These are phyloP conservation scores for Irineochytrium annulatum DNA, from an alignment of 192 early-diverging fungal genomes.

Conservation along the genomic window DNA sequence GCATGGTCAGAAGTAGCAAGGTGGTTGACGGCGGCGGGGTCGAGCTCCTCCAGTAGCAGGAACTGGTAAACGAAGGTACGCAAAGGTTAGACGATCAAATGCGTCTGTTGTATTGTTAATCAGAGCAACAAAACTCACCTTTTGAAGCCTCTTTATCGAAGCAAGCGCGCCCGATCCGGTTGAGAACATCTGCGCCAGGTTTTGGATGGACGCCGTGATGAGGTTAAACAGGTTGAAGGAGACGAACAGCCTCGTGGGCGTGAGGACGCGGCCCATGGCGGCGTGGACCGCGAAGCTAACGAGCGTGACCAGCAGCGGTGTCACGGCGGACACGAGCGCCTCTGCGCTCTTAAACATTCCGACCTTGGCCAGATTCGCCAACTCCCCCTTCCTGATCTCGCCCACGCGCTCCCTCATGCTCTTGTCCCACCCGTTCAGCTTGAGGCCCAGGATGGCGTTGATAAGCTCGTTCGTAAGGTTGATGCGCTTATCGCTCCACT, in stretches of 20 bases:
- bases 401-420: conserved; percentile 14
- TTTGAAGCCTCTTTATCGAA: conserved; percentile 13
- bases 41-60: conserved; percentile 18
- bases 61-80: conserved; percentile 2
- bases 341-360: conserved; percentile 16
- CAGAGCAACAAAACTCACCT: not conserved
- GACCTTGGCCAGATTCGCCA: conserved; percentile 11
- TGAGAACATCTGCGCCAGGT: conserved; percentile 8
- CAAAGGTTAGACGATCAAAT: conserved; percentile 1
- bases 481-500: conserved; percentile 15
- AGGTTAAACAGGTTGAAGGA: conserved; percentile 19
- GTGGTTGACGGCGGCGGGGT: conserved; percentile 4
- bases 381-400: conserved; percentile 8
- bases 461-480: conserved; percentile 20
- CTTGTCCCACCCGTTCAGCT: conserved; percentile 24
- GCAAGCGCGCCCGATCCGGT: conserved; percentile 9
- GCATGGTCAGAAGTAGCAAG: no score
- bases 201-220: conserved; percentile 9
- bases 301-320: conserved; percentile 24
- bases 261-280: conserved; percentile 3
- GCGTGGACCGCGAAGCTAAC: conserved; percentile 18
- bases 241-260: conserved; percentile 22
- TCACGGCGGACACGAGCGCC: conserved; percentile 2
- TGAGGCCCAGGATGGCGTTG: conserved; percentile 15
- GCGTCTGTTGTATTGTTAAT: not conserved